These are phyloP conservation scores for Gossypium gossypioides DNA, from an alignment of 441 rosid genomes.

Conservation along the genomic window DNA sequence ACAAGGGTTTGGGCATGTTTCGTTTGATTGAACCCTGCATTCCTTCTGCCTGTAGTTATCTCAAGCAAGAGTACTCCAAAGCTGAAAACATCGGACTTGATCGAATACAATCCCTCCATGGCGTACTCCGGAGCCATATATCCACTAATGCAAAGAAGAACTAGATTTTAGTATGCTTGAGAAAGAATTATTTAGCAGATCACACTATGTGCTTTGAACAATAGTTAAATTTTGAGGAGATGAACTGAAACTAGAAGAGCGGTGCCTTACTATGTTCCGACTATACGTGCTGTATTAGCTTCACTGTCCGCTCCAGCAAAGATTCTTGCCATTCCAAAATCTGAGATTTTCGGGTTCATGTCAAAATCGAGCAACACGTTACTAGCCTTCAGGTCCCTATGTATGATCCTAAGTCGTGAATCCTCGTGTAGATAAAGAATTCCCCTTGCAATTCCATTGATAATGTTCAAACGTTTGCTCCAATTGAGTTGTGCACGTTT, in stretches of 20 bases:
- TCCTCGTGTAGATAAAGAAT: conserved; percentile 39
- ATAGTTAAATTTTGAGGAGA: background rate
- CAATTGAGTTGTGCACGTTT: conserved; percentile 23
- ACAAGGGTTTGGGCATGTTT: conserved; percentile 17
- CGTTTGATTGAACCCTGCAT: conserved; percentile 19
- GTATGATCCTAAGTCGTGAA: conserved; percentile 33
- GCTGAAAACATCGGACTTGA: conserved; percentile 39
- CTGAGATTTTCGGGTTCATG: conserved; percentile 39
- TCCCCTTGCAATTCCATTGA: conserved; percentile 32
- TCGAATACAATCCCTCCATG: conserved; percentile 38
- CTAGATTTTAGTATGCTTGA: background rate
- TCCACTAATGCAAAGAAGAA: conserved; percentile 19
- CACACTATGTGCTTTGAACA: background rate
- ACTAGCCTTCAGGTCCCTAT: conserved; percentile 35
- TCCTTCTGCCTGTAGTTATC: conserved; percentile 30
- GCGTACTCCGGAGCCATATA: conserved; percentile 46
- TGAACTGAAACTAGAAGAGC: background rate
- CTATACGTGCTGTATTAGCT: conserved; percentile 28
- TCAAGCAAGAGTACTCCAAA: conserved; percentile 40
- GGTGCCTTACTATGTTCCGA: conserved; percentile 30
- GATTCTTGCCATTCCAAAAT: conserved; percentile 40
- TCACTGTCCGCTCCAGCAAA: conserved; percentile 18
- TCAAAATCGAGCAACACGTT: conserved; percentile 26
- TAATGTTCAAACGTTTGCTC: conserved; percentile 24
- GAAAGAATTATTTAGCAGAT: background rate